These are phyloP conservation scores for Poa annua DNA, from an alignment of 176 grass and related monocot genomes.

Conservation along the genomic window DNA sequence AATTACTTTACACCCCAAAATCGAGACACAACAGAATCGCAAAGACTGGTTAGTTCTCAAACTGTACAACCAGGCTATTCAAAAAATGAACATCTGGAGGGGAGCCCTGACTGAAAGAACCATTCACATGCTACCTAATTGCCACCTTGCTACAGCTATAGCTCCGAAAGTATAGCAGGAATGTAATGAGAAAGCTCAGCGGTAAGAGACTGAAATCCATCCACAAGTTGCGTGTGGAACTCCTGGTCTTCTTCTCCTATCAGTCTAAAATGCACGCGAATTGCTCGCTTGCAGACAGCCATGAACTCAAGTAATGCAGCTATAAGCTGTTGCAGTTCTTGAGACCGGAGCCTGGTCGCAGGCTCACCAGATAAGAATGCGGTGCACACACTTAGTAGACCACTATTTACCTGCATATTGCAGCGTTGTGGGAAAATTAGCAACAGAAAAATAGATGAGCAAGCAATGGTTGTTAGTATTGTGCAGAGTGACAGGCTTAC, in stretches of 20 bases:
- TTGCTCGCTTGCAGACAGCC: constrained; percentile 98
- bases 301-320: constrained; percentile 98
- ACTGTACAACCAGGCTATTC: constrained; percentile 56
- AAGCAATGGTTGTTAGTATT: neutral
- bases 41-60: constrained; percentile 39
- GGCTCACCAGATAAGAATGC: constrained; percentile 98
- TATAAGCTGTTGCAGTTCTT: constrained; percentile 96
- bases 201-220: constrained; percentile 97
- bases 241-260: constrained; percentile 99
- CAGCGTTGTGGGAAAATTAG: constrained; percentile 36
- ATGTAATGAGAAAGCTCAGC: constrained; percentile 99
- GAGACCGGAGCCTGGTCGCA: constrained; percentile 89
- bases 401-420: constrained; percentile 90
- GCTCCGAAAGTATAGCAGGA: constrained; percentile 95
- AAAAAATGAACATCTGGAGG: constrained; percentile 49
- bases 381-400: constrained; percentile 93
- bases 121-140: constrained; percentile 57
- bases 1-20: constrained; percentile 62
- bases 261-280: constrained; percentile 94
- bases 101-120: constrained; percentile 30
- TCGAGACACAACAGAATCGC: constrained; percentile 38
- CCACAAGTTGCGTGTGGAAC: constrained; percentile 98
- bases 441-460: neutral
- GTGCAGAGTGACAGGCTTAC: constrained; percentile 39
- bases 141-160: constrained; percentile 61